Conservation (phyloP, 352 stramenopile genomes). For the Plasmopara viticola region DNA sequence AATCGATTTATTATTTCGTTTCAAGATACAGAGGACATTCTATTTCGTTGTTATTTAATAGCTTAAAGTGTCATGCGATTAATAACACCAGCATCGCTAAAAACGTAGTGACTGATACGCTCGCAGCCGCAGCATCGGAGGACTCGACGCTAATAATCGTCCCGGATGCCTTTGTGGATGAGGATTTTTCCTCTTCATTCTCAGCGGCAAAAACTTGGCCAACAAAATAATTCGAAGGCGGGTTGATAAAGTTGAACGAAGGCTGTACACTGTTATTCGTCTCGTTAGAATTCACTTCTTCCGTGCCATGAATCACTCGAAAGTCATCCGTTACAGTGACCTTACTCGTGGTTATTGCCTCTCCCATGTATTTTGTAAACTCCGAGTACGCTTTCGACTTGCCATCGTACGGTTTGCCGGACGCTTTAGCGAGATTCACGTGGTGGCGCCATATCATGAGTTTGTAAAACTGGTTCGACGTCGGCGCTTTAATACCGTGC, state of each 20-base stretch:
- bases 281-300: constrained; percentile 20
- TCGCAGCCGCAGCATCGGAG: constrained; percentile 7
- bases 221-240: constrained; percentile 25
- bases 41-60: too few relatives aligned
- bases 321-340: constrained; percentile 39
- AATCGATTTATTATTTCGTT: constrained; percentile 10
- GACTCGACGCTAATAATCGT: constrained; percentile 10
- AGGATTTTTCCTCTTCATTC: constrained; percentile 12
- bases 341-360: constrained; percentile 27
- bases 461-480: constrained; percentile 32
- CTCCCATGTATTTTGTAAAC: constrained; percentile 42
- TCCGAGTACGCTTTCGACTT: constrained; percentile 37
- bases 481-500: constrained; percentile 21
- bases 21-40: too few relatives aligned
- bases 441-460: constrained; percentile 51
- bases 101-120: constrained; percentile 1
- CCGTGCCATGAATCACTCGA: constrained; percentile 28
- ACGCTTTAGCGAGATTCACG: constrained; percentile 43
- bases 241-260: constrained; percentile 29
- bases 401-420: constrained; percentile 39
- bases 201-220: constrained; percentile 21
- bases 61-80: neutral
- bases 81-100: constrained; percentile 4
- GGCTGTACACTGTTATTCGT: constrained; percentile 25
- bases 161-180: constrained; percentile 9